Evolutionary conservation across 257 asterid species (phyloP), one percentile per base, ranked within the genome.

Genomic region (Perilla frutescens): DNA sequence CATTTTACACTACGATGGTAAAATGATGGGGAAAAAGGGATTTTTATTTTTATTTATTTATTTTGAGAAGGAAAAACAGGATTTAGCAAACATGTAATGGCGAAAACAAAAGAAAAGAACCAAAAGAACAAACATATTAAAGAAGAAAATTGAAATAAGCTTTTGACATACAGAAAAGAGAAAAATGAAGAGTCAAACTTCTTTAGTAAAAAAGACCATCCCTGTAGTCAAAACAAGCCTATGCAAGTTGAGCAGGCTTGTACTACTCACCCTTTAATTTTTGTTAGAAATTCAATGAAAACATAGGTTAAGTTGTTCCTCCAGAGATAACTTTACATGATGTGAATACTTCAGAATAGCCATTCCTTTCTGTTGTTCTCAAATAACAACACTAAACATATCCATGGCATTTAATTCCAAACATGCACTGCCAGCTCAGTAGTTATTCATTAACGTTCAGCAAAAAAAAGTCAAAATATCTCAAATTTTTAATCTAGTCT

Each of bases 1-100:
- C 15, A 60, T 48, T 58, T 69, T 45, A 49, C 45, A 75, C 12
- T 31, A 31, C 49, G 47, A 29, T 11, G 49, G 53, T 58, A n/a
- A 48, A 71, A 56, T 34, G 49, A 59, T 71, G 39, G 37, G 31
- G 20, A 31, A 61, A 61, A 20, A 1, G 26, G 26, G 26, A 20
- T 20, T 20, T 20, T 20, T 20, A 20, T 20, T 20, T 20, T 20
- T 20, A 20, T 20, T 20, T 20, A 20, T 20, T 20, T 20, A 20
- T 20, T 20, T 20, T 20, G 26, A 20, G 41, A 72, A 36, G 76
- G n/a, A n/a, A 7, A 63, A n/a, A 32, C 40, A 43, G 26, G 48
- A 66, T 31, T 13, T 13, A 55, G 54, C n/a, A 36, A 7, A 6
- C 56, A n/a, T 20, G 48, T 26, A 69, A 39, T 36, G 50, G 62